Evolutionary conservation across 208 protist genomes (phyloP).

Genomic region (Trypanosoma caninum): DNA sequence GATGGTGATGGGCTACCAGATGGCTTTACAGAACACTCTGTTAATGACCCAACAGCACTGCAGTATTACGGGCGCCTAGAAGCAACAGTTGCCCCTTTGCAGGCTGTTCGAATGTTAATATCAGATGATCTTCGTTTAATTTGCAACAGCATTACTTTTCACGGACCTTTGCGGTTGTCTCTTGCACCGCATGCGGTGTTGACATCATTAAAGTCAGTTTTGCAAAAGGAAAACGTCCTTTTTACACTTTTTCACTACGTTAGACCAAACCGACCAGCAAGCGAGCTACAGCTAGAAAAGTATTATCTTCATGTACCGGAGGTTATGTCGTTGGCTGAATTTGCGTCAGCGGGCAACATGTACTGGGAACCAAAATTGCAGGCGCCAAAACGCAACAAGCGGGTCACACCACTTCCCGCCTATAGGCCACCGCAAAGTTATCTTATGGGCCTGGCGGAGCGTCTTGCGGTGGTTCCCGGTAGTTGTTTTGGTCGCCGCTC

Average conservation of each 20-base stretch:
- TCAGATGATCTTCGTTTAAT: conserved; percentile 78
- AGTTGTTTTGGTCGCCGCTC: conserved; percentile 76
- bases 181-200: conserved; percentile 37
- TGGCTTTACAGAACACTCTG: conserved; percentile 47
- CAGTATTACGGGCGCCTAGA: conserved; percentile 83
- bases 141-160: conserved; percentile 65
- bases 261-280: conserved; percentile 71
- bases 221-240: background rate
- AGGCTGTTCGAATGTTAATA: conserved; percentile 45
- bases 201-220: conserved; percentile 13
- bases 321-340: conserved; percentile 18
- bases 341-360: conserved; percentile 18
- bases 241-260: conserved; percentile 84
- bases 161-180: conserved; percentile 20
- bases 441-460: conserved; percentile 84
- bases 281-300: conserved; percentile 75
- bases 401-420: conserved; percentile 41
- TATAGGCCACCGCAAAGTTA: conserved; percentile 81
- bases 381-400: conserved; percentile 39
- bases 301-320: conserved; percentile 66
- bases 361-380: conserved; percentile 44
- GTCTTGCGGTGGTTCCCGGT: conserved; percentile 73
- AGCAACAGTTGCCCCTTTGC: conserved; percentile 39
- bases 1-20: conserved; percentile 25
- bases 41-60: conserved; percentile 56